Evolutionary conservation across 257 asterid genomes (phyloP).

Genomic region (Cinchona pubescens): DNA sequence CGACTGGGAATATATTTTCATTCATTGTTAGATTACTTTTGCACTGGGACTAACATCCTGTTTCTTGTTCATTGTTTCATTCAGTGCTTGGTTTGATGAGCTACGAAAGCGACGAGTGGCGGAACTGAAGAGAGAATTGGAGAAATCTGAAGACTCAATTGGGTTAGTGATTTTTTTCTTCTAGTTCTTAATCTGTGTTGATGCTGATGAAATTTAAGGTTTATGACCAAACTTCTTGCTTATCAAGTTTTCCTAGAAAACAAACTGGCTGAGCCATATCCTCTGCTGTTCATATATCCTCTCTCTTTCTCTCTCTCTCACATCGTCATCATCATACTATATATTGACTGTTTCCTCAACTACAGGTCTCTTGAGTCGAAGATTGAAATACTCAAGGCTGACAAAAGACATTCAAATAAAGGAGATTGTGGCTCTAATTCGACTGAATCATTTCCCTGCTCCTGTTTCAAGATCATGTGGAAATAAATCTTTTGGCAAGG

Average conservation of each 20-base stretch:
- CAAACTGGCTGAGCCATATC: not conserved
- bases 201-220: not conserved
- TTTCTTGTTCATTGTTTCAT: conserved; percentile 15
- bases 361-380: conserved; percentile 74
- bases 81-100: conserved; percentile 87
- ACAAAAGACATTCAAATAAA: conserved; percentile 36
- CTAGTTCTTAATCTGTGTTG: conserved; percentile 1
- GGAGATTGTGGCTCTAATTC: conserved; percentile 33
- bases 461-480: conserved; percentile 50
- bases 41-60: conserved; percentile 8
- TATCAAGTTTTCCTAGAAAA: not conserved
- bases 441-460: conserved; percentile 48
- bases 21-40: not conserved
- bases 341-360: conserved; percentile 7
- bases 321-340: not conserved
- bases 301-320: not conserved
- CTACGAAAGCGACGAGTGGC: conserved; percentile 70
- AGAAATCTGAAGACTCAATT: conserved; percentile 71
- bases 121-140: conserved; percentile 70
- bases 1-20: not conserved
- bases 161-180: conserved; percentile 52
- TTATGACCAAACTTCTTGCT: not conserved
- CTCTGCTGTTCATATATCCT: not conserved
- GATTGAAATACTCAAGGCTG: conserved; percentile 53
- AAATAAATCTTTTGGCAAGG: conserved; percentile 44